These are phyloP conservation scores for Linderniella brevidens DNA, from an alignment of 257 asterid species.

Conservation along the genomic window DNA sequence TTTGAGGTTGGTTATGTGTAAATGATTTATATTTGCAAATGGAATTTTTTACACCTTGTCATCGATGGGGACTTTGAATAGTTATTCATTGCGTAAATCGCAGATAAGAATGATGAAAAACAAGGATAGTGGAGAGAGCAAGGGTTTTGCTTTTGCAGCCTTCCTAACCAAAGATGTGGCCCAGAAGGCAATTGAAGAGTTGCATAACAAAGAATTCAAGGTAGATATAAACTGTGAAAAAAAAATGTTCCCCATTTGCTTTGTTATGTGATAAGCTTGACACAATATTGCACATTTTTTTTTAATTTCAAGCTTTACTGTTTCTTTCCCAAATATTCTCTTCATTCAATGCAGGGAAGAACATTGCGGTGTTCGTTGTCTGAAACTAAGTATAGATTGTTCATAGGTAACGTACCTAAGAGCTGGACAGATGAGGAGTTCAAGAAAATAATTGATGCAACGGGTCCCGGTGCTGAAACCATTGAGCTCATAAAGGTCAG, in stretches of 20 bases:
- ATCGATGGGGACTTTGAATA: not conserved
- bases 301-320: not conserved
- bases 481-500: conserved; percentile 83
- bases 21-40: not conserved
- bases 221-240: conserved; percentile 16
- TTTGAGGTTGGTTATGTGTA: conserved; percentile 35
- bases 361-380: conserved; percentile 74
- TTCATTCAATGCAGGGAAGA: conserved; percentile 56
- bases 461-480: conserved; percentile 87
- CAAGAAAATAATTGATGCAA: conserved; percentile 45
- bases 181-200: conserved; percentile 71
- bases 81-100: conserved; percentile 4
- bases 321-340: not conserved
- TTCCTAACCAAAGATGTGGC: conserved; percentile 66
- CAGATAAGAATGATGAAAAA: conserved; percentile 86
- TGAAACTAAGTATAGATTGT: conserved; percentile 77
- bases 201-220: conserved; percentile 81
- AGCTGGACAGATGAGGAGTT: conserved; percentile 68
- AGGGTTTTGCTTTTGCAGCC: conserved; percentile 94
- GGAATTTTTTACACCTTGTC: not conserved
- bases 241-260: not conserved
- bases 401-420: conserved; percentile 87
- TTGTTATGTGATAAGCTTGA: not conserved
- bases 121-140: conserved; percentile 91
- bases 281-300: not conserved